Evolutionary conservation across 352 stramenopile genomes (phyloP), one percentile per base, ranked within the genome.

Genomic region (Phytophthora megakarya): DNA sequence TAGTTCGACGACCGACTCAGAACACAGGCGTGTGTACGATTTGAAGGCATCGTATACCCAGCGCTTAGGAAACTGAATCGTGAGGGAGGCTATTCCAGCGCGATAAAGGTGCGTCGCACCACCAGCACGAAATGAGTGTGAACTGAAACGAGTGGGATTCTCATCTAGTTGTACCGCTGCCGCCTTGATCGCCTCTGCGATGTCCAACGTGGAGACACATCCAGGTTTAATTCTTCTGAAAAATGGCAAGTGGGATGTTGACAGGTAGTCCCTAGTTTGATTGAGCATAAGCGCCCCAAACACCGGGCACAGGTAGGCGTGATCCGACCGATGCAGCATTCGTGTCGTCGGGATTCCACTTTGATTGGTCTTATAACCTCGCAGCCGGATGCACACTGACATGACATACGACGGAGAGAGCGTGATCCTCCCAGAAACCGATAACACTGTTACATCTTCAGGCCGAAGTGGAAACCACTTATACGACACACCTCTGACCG

Each of bases 21-120:
- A 48, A 51, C 56, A 57, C 5, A 64, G 43, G 4, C 44, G 46
- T 12, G 64, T 72, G 50, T 72, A 64, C 35, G 21, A 22, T 23
- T 72, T 72, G 56, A 55, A 66, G 3, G 35, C 45, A 16, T 64
- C 56, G 0, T 50, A 57, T 0, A 42, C 40, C 63, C 55, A 66
- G 0, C 63, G 32, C 0, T 44, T 48, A 38, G 65, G 49, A 25
- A 61, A 59, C 33, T 63, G 35, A 33, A 67, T 61, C 15, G 43
- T 72, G n/a, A 63, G 18, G 5, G 43, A 26, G 18, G 63, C 50
- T 1, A 53, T 44, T 5, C 51, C 55, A 0, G 44, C n/a, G 0
- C 51, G 49, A 18, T 59, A 63, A 26, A 66, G 58, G 35, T 63
- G 49, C 5, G 56, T 67, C 5, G 43, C 55, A 1, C 26, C 63